phyloP scores from a whole-genome alignment of 768 basidiomycete genomes.

The Lentinus brumalis region DNA sequence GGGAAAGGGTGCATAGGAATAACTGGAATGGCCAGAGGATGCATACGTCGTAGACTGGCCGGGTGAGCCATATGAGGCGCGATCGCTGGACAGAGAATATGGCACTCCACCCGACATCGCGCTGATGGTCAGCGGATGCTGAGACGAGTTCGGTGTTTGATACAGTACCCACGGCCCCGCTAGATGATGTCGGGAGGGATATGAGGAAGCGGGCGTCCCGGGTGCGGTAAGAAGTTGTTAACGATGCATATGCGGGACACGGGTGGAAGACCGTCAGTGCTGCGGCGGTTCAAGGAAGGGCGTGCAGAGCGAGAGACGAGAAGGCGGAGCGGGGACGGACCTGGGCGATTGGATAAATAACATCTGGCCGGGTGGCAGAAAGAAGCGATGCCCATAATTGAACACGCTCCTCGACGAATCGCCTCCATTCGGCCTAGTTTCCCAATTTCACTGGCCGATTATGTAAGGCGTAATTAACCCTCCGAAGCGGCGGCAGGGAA shows the following conservation, averaged over 20 bases:
- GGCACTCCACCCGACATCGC: conserved; percentile 15
- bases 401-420: conserved; percentile 18
- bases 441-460: conserved; percentile 14
- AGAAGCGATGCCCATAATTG: conserved; percentile 24
- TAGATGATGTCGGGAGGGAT: conserved; percentile 11
- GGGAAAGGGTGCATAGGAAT: conserved; percentile 11
- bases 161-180: conserved; percentile 11
- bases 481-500: conserved; percentile 22
- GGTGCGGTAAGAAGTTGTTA: conserved; percentile 16
- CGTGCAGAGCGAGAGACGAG: conserved; percentile 8
- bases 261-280: background rate
- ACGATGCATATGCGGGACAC: background rate
- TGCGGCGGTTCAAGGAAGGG: conserved; percentile 1
- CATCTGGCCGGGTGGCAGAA: conserved; percentile 18
- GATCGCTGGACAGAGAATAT: conserved; percentile 19
- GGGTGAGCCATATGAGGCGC: conserved; percentile 12
- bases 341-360: conserved; percentile 21
- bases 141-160: conserved; percentile 8
- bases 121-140: background rate
- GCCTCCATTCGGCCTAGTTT: conserved; percentile 21
- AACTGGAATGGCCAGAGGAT: conserved; percentile 3
- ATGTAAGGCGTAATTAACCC: conserved; percentile 20
- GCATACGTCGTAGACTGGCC: conserved; percentile 9
- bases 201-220: conserved; percentile 6
- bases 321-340: conserved; percentile 9